A percentile compares a stretch with the other conserved stretches of the same genome.
Evolutionary conservation across 2,329 filamentous ascomycete species (phyloP).

Genomic region (Hymenoscyphus fructigenus): DNA sequence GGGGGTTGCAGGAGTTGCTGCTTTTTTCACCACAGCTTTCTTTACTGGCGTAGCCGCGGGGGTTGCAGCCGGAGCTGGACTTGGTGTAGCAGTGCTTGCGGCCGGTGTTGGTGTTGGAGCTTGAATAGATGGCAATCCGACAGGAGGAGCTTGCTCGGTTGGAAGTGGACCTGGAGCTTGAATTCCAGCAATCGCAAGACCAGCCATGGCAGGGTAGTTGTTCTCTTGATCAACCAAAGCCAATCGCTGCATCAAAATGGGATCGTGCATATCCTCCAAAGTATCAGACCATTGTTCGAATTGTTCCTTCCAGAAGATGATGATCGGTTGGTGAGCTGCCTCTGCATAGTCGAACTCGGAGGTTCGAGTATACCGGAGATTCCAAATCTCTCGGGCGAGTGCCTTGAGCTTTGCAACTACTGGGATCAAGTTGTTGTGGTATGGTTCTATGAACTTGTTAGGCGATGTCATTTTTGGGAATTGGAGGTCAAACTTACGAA

Average conservation of each 20-base stretch:
- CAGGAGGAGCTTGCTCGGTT: not conserved
- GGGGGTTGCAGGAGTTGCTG: not conserved
- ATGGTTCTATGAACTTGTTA: conserved; percentile 8
- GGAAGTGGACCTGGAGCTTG: not conserved
- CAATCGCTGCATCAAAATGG: conserved; percentile 3
- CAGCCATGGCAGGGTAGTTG: conserved; percentile 9
- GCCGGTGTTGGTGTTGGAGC: not conserved
- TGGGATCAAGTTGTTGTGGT: conserved; percentile 11
- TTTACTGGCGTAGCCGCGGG: conserved; percentile 3
- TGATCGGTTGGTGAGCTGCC: conserved; percentile 12
- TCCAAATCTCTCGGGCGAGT: conserved; percentile 16
- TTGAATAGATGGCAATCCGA: not conserved
- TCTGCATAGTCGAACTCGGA: conserved; percentile 9
- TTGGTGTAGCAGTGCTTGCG: not conserved
- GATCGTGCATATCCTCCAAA: conserved; percentile 15
- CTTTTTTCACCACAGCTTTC: conserved; percentile 2
- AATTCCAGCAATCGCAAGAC: conserved; percentile 1
- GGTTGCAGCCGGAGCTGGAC: conserved; percentile 7
- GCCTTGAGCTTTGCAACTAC: conserved; percentile 12
- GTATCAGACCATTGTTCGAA: conserved; percentile 14
- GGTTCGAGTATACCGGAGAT: conserved; percentile 9
- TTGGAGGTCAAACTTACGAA: conserved; percentile 6
- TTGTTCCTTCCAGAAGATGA: conserved; percentile 16
- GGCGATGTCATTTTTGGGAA: not conserved
- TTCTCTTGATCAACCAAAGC: conserved; percentile 9